A percentile compares a stretch with the other conserved stretches of the same genome.
These are phyloP conservation scores for Wickerhamiella kazuoi DNA, from an alignment of 805 yeast species.

Conservation along the genomic window DNA sequence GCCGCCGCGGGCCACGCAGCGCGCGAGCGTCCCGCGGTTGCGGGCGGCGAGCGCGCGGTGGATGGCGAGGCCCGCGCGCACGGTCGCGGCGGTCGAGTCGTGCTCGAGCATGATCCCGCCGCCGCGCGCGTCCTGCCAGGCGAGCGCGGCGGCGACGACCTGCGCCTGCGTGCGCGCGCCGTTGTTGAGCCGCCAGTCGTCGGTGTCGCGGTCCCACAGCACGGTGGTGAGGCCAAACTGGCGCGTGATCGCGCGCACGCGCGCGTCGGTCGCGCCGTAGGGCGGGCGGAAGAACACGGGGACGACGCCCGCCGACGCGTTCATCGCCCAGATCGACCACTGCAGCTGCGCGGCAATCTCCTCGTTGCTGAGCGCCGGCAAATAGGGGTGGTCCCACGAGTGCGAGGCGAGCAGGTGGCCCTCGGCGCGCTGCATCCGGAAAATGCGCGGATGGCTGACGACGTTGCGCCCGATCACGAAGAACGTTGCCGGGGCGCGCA, in stretches of 20 bases:
- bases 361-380: constrained; percentile 64
- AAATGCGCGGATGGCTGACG: constrained; percentile 58
- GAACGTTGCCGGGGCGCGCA: constrained; percentile 50
- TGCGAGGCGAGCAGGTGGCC: constrained; percentile 81
- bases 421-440: constrained; percentile 31
- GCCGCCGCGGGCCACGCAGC: neutral
- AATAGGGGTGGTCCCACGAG: constrained; percentile 81
- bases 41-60: neutral
- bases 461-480: constrained; percentile 74
- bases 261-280: constrained; percentile 81
- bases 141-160: neutral
- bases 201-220: constrained; percentile 80
- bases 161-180: constrained; percentile 17
- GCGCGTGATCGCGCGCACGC: constrained; percentile 61
- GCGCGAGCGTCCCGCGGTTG: neutral
- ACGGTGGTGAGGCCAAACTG: constrained; percentile 79
- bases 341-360: constrained; percentile 73
- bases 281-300: constrained; percentile 97
- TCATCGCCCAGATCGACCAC: constrained; percentile 97
- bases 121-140: neutral
- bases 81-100: neutral
- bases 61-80: neutral
- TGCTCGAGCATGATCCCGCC: neutral
- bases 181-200: constrained; percentile 67
- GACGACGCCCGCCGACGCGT: constrained; percentile 71